A percentile compares a stretch with the other conserved stretches of the same genome.
These are phyloP conservation scores for Xylaria longipes DNA, from an alignment of 495 filamentous ascomycete genomes.

Conservation along the genomic window DNA sequence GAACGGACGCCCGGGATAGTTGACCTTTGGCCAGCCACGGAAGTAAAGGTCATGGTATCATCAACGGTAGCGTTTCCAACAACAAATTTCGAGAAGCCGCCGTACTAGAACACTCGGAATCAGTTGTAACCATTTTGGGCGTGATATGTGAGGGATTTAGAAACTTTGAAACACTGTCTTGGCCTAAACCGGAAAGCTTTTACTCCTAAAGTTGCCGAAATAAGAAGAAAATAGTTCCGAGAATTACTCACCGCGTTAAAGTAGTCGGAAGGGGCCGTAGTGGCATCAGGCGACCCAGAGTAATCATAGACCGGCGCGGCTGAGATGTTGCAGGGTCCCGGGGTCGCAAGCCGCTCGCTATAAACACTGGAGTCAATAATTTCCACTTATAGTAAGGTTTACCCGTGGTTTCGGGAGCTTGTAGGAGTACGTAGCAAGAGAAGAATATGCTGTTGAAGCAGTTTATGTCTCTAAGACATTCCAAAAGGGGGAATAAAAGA, in stretches of 20 bases:
- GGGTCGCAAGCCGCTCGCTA: neutral
- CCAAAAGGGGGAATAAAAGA: too few species aligned
- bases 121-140: neutral
- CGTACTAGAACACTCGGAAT: neutral
- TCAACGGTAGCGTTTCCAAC: neutral
- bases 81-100: slow-evolving; percentile 2
- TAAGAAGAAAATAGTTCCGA: neutral
- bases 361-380: too few species aligned
- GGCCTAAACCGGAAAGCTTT: too few species aligned
- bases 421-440: too few species aligned
- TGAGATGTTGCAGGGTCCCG: slow-evolving; percentile 4
- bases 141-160: neutral
- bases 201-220: too few species aligned
- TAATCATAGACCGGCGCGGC: slow-evolving; percentile 8
- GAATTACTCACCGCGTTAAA: neutral
- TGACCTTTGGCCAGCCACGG: slow-evolving; percentile 10
- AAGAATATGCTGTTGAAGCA: too few species aligned
- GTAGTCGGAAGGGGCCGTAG: neutral
- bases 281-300: slow-evolving; percentile 5
- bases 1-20: neutral
- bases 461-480: too few species aligned
- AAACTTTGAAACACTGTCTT: neutral
- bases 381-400: too few species aligned
- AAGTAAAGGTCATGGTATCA: slow-evolving; percentile 21
- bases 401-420: too few species aligned